phyloP scores from a whole-genome alignment of 768 basidiomycete genomes.

The Mycena olivaceomarginata region DNA sequence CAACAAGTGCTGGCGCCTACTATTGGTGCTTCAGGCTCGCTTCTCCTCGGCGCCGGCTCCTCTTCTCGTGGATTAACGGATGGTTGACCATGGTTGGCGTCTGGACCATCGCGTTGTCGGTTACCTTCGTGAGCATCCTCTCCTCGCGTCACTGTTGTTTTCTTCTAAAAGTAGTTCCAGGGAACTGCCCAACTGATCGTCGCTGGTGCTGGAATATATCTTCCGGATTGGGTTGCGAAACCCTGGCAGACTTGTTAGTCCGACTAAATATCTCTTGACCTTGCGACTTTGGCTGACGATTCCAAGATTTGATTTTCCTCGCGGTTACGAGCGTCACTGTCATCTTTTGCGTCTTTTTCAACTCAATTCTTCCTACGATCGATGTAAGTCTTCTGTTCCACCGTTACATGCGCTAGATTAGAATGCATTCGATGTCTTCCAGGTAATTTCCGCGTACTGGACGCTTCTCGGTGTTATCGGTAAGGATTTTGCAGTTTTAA shows the following conservation, averaged over 20 bases:
- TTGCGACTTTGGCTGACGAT: constrained; percentile 7
- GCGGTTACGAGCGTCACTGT: constrained; percentile 69
- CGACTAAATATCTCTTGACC: neutral
- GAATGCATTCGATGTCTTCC: constrained; percentile 31
- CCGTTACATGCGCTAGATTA: neutral
- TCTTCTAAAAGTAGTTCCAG: neutral
- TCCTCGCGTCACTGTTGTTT: neutral
- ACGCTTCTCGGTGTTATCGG: constrained; percentile 75
- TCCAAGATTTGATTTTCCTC: constrained; percentile 72
- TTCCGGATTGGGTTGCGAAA: constrained; percentile 74
- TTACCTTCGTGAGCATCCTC: constrained; percentile 70
- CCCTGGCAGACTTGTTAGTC: constrained; percentile 76
- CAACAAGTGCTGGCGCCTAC: constrained; percentile 77
- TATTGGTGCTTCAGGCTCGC: constrained; percentile 82
- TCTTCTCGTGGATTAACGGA: constrained; percentile 80
- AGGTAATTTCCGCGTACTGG: constrained; percentile 79
- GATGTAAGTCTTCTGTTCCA: constrained; percentile 60
- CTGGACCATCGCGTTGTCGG: constrained; percentile 81
- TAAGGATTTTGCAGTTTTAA: constrained; percentile 42
- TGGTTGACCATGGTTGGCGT: constrained; percentile 83
- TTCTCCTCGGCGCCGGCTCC: constrained; percentile 67
- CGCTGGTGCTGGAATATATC: constrained; percentile 74
- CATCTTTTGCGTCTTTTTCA: constrained; percentile 74
- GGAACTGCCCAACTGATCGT: constrained; percentile 78
- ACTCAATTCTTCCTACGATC: constrained; percentile 67